These are phyloP conservation scores for Hericium rajendrae DNA, from an alignment of 768 basidiomycete genomes.

Conservation along the genomic window DNA sequence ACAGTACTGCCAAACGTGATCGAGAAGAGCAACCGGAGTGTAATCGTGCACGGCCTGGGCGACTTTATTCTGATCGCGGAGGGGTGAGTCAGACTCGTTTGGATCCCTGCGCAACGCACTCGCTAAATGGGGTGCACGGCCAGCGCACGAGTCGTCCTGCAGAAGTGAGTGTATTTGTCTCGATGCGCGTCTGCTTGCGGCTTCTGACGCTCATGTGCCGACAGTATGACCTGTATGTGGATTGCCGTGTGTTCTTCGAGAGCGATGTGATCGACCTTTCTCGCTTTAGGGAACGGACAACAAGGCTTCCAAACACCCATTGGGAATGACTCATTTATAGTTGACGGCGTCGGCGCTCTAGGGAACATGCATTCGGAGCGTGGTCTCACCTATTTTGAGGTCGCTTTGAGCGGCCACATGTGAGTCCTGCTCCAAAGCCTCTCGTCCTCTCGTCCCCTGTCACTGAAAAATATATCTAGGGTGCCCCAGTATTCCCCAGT, in stretches of 20 bases:
- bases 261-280: no score
- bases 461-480: constrained; percentile 24
- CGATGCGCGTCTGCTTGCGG: no score
- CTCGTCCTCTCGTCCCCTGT: not conserved
- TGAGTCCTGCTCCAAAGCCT: constrained; percentile 21
- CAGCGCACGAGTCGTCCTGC: constrained; percentile 25
- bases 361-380: constrained; percentile 61
- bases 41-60: constrained; percentile 64
- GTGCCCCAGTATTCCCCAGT: constrained; percentile 57
- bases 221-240: constrained; percentile 8
- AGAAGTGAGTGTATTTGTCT: constrained; percentile 22
- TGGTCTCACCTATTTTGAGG: constrained; percentile 57
- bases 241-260: no score
- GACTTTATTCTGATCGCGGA: constrained; percentile 70
- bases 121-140: not conserved
- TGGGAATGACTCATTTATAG: constrained; percentile 52
- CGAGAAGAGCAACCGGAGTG: constrained; percentile 58
- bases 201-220: no score
- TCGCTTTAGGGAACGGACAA: constrained; percentile 42
- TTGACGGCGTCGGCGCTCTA: constrained; percentile 60
- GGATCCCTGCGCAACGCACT: no score
- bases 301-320: constrained; percentile 74
- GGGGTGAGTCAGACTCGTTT: constrained; percentile 35
- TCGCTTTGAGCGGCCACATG: constrained; percentile 68
- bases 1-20: constrained; percentile 66